Conservation (phyloP, 2,329 filamentous ascomycete species). For the Colletotrichum tofieldiae region DNA sequence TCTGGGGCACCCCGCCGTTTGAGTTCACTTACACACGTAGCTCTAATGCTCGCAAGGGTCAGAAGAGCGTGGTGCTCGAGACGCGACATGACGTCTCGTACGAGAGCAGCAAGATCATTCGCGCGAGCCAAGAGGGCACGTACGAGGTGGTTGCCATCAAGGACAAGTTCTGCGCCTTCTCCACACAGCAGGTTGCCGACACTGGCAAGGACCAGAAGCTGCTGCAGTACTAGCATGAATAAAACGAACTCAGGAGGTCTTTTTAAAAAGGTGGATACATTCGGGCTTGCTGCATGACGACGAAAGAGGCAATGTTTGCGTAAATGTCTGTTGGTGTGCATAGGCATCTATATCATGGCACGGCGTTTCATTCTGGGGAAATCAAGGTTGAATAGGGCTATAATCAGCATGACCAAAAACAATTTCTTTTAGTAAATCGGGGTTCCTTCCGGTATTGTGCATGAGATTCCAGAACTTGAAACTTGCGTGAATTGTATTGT, state of each 20-base stretch:
- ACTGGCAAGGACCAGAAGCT: slow-evolving; percentile 61
- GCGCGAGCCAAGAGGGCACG: slow-evolving; percentile 92
- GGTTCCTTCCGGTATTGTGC: background rate
- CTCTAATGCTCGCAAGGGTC: slow-evolving; percentile 85
- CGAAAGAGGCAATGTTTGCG: slow-evolving; percentile 23
- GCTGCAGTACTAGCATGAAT: slow-evolving; percentile 39
- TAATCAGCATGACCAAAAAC: slow-evolving; percentile 34
- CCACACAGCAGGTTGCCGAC: slow-evolving; percentile 74
- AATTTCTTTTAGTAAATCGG: slow-evolving; percentile 24
- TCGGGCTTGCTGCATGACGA: slow-evolving; percentile 19
- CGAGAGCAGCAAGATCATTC: slow-evolving; percentile 85
- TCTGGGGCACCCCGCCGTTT: slow-evolving; percentile 95
- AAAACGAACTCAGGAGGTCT: slow-evolving; percentile 11
- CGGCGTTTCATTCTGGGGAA: slow-evolving; percentile 46
- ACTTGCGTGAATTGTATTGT: background rate
- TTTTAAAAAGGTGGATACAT: slow-evolving; percentile 3
- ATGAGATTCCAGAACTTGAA: background rate
- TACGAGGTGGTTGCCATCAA: slow-evolving; percentile 98
- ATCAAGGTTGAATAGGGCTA: slow-evolving; percentile 40
- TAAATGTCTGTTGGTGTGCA: slow-evolving; percentile 43
- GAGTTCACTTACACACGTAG: slow-evolving; percentile 97
- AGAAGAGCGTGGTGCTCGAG: slow-evolving; percentile 86
- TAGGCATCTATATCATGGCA: slow-evolving; percentile 59
- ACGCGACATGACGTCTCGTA: slow-evolving; percentile 90
- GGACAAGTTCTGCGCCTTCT: slow-evolving; percentile 92